Base-by-base conservation (phyloP, 192 early-diverging fungal genomes). In the Entophlyctis helioformis region DNA sequence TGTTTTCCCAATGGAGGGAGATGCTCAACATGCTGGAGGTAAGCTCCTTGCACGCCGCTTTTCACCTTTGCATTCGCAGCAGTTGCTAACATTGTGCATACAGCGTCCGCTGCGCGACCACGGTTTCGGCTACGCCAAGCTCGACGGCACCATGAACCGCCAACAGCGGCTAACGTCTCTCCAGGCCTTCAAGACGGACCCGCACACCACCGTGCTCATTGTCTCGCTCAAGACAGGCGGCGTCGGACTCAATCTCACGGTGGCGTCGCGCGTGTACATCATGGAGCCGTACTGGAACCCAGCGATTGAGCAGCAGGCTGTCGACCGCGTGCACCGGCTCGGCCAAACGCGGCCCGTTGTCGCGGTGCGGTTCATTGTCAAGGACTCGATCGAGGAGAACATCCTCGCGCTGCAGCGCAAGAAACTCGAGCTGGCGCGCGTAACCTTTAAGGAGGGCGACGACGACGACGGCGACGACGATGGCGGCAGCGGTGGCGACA, bases 1-100 rank as follows among this genome's bases (percentile, higher is more conserved):
- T 98, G 0, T 98, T 96, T 55, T 94, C 91, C 16, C 94, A 98
- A 57, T 98, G 86, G 68, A 94, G 89, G 1, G 62, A 62, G 5
- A 59, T 64, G 48, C 62, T 76, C 20, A 59, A 67, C 23, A 51
- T 73, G 15, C 28, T 57, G 8, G 53, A 57, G 37, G 61, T 70
- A 43, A 15, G 42, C 12, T 11, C 9, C 21, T 51, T 34, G 22
- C 11, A 11, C 29, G 29, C 6, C 29, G 4, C 6, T 31, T 11
- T 31, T 31, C 29, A 31, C 11, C 25, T 31, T 50, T 18, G 28
- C n/a, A 36, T 38, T 46, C 13, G 12, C n/a, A n/a, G 23, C 43
- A 19, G 20, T 1, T 22, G 26, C 24, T 1, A 7, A 2, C 29
- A 18, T 31, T 8, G 1, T 48, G 28, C 19, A 29, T 21, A 1